Base-by-base conservation (phyloP, 805 yeast species). In the Metschnikowia aberdeeniae region DNA sequence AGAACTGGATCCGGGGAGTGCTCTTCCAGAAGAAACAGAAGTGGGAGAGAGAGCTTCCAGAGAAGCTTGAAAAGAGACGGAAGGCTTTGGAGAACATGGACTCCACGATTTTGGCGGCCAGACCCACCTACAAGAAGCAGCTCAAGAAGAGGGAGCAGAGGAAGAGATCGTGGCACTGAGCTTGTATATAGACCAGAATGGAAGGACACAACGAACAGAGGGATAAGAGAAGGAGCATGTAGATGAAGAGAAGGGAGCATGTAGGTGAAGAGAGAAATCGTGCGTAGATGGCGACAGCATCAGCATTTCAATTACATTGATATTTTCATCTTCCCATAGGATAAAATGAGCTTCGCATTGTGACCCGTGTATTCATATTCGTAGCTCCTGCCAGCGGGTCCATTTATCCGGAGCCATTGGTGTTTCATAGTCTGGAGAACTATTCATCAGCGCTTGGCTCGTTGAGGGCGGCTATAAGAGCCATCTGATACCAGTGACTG, bases 1-100 rank as follows among this genome's bases (percentile, higher is more conserved):
- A 85, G 70, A 76, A 76, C 59, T 77, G 82, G 64, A 76, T 87
- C 80, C 80, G 77, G 58, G 96, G 96, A 64, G 86, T 86, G 22
- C 62, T 80, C 58, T 70, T 68, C 59, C 95, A 89, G 57, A 88
- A 88, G 78, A 86, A 89, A 36, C 84, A 81, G 55, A 84, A 82
- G 67, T 80, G 89, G 76, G 95, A 89, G 65, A 76, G 89, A 62
- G 76, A 75, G 36, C 73, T 74, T 47, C 80, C 72, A 10, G 80
- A 67, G 19, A 82, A 88, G 63, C 69, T 78, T 63, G 71, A 70
- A 50, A 77, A 75, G 56, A 81, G 86, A 63, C 71, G 70, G 29
- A 82, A 78, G 40, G 96, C 93, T 27, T 63, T 87, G 56, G 77
- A 67, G 36, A 72, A 75, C 50, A 70, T 71, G 76, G 96, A 89